Evolutionary conservation across 768 basidiomycete species (phyloP), one percentile per base, ranked within the genome.

Genomic region (Mycena galopus): DNA sequence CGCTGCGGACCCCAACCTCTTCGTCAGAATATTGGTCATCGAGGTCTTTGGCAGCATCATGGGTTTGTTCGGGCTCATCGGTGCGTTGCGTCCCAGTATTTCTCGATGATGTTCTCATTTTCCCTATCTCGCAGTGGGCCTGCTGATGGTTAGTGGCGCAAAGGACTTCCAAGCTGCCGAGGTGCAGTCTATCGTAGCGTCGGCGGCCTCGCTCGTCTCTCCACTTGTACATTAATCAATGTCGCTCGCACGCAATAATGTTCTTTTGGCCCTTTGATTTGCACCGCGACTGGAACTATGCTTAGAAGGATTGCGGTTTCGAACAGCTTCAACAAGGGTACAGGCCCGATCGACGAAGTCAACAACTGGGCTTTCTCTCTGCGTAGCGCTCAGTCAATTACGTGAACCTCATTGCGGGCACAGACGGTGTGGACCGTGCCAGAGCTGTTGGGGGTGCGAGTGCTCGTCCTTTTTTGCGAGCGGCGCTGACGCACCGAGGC

Each of bases 11-110:
- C 97, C 97, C 3, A 89, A 91, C 42, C 82, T 99, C 37, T 99
- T 99, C 75, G 96, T 99, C 82, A 98, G 97, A 83, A 95, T 99
- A 72, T 90, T 99, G 63, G 92, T 99, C 67, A 94, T 99, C 0
- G 98, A 99, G 79, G 96, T 98, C 50, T 96, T 97, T 80, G 93
- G 92, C 64, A 94, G 93, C 78, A 96, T 98, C 67, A 83, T 98
- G 80, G 97, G 97, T 7, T 84, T 98, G 57, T 98, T 97, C 79
- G 97, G 96, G 23, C 84, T 97, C 73, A 98, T 97, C 76, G 94
- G 96, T 96, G 74, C 71, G 94, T 88, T 27, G n/a, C n/a, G n/a
- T 57, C 56, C 42, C 21, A 57, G 55, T 37, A 14, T 19, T 50
- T 23, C 39, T 39, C 39, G 39, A 39, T 39, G 29, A 39, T 59